Evolutionary conservation across 148 eudicot genomes (phyloP), one percentile per base, ranked within the genome.

Genomic region (Spergularia bocconei): DNA sequence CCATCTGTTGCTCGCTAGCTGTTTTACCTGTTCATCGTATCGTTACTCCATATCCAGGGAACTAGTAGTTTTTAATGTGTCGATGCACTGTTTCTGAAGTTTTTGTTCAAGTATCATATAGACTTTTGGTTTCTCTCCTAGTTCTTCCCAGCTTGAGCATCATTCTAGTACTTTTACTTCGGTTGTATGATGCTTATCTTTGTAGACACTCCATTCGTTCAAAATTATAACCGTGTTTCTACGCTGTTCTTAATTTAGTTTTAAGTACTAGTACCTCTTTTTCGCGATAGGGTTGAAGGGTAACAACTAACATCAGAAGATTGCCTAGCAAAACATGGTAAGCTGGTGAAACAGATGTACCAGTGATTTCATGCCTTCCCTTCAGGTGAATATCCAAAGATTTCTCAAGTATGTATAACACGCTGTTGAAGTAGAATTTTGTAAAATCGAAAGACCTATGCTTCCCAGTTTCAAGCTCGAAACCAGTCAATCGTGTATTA

Each of bases 21-120:
- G 69, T 79, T 19, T 33, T 23, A 6, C 73, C 44, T 67, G 81
- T 79, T 36, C 29, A 66, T 67, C 51, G 65, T 78, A 66, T 67
- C 36, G 36, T 52, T 71, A 47, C 67, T 72, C n/a, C 33, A 17
- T 41, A 63, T 73, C 39, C 20, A 13, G 36, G 66, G 64, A 64
- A 64, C 66, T 44, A 33, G 77, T 78, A 72, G 58, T 55, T 67
- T 67, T 33, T 73, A 60, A 2, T 25, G 17, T 25, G 23, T 4
- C 53, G 63, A 25, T 63, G 67, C 11, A 71, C 44, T 38, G 47
- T 78, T 72, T 78, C 10, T 25, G 14, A 14, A 23, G 60, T n/a
- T 79, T 59, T 58, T 61, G 52, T 11, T 13, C 5, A 60, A 63
- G 51, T 71, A 56, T 77, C 50, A 67, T 19, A 33, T 23, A 74